Percentiles rank a stretch among this genome's conserved stretches.
Evolutionary conservation across 1,284 basidiomycete genomes (phyloP).

Genomic region (Melampsora americana): DNA sequence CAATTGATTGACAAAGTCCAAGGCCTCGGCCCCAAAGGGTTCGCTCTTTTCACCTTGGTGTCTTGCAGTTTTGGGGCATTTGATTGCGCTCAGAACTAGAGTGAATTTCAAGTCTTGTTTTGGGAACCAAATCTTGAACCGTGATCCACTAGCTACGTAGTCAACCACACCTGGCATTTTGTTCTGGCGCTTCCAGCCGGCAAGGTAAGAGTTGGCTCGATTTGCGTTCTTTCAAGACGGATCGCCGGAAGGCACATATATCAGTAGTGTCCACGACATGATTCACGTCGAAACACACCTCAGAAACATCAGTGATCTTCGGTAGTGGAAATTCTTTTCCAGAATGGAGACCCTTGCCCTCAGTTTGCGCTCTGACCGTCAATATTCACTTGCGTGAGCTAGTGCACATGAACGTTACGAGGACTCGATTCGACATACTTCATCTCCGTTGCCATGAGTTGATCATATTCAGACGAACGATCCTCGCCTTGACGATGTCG

Average conservation of each 20-base stretch:
- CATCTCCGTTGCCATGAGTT: constrained; percentile 89
- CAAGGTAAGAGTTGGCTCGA: constrained; percentile 73
- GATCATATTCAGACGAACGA: constrained; percentile 87
- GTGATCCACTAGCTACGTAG: constrained; percentile 85
- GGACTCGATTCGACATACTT: constrained; percentile 60
- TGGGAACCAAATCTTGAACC: constrained; percentile 86
- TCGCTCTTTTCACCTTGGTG: constrained; percentile 81
- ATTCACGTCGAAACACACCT: constrained; percentile 57
- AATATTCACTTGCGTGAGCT: not conserved
- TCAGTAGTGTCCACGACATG: not conserved
- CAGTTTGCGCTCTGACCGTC: constrained; percentile 62
- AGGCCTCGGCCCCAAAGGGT: constrained; percentile 78
- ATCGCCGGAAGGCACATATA: not conserved
- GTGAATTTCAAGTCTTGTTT: constrained; percentile 57
- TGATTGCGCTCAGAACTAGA: constrained; percentile 54
- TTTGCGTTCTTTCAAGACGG: constrained; percentile 63
- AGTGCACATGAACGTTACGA: constrained; percentile 55
- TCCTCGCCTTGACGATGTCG: constrained; percentile 89
- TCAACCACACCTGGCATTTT: constrained; percentile 81
- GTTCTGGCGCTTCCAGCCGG: constrained; percentile 84
- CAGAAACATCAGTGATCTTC: constrained; percentile 81
- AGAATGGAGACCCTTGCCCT: constrained; percentile 83
- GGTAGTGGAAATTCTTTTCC: constrained; percentile 72
- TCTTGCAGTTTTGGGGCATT: constrained; percentile 56
- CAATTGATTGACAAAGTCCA: constrained; percentile 71